These are phyloP conservation scores for Ulvella scutata DNA, from an alignment of 139 green algal species.

Conservation along the genomic window DNA sequence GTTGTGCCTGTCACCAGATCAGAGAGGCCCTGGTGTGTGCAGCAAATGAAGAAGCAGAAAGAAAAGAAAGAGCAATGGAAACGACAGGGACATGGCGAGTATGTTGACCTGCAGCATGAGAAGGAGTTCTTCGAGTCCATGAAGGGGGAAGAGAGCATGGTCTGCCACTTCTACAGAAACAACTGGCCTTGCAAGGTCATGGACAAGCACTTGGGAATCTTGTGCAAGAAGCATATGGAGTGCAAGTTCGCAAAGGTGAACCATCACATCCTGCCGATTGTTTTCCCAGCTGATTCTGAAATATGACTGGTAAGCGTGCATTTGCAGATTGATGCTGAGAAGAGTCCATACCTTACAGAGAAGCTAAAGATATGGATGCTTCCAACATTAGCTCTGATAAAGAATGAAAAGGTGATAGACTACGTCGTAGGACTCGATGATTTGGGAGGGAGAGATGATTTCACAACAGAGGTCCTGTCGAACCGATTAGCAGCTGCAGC, in stretches of 20 bases:
- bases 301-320: neutral
- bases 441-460: constrained; percentile 45
- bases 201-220: constrained; percentile 60
- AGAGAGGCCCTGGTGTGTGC: constrained; percentile 20
- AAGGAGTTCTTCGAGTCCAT: constrained; percentile 92
- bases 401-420: constrained; percentile 70
- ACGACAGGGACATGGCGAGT: constrained; percentile 75
- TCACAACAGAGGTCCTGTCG: constrained; percentile 19
- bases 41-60: constrained; percentile 37
- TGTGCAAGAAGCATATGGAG: constrained; percentile 64
- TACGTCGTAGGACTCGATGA: constrained; percentile 65
- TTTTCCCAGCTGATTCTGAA: neutral
- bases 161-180: constrained; percentile 80
- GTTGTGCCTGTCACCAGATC: neutral
- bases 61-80: constrained; percentile 73
- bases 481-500: constrained; percentile 5
- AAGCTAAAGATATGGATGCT: constrained; percentile 84
- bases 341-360: constrained; percentile 78
- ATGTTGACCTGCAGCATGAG: constrained; percentile 59
- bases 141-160: constrained; percentile 80
- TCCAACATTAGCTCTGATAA: constrained; percentile 79
- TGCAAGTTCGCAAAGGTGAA: constrained; percentile 72
- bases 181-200: constrained; percentile 85
- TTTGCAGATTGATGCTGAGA: constrained; percentile 83
- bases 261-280: neutral